These are phyloP conservation scores for Microstegium vimineum DNA, from an alignment of 176 grass and related monocot genomes.

Conservation along the genomic window DNA sequence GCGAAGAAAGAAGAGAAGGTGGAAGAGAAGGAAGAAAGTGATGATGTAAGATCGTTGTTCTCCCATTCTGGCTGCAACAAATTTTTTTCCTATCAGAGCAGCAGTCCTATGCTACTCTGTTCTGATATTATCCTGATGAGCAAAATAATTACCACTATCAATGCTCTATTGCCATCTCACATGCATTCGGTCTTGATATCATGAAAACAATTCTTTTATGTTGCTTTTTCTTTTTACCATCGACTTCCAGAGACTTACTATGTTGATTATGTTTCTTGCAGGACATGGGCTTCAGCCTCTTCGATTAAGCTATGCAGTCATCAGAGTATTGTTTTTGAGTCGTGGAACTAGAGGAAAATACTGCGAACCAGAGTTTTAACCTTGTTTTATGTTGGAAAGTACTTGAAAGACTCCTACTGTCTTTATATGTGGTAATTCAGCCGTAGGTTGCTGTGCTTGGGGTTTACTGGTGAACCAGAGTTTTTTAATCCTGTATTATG, in stretches of 20 bases:
- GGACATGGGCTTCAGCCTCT: constrained; percentile 19
- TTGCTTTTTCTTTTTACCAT: neutral
- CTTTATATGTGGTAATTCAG: constrained; percentile 27
- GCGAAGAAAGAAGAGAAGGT: constrained; percentile 61
- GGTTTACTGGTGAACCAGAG: constrained; percentile 26
- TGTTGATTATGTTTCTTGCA: neutral
- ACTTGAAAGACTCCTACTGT: constrained; percentile 5
- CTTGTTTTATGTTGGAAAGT: neutral
- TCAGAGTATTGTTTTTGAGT: neutral
- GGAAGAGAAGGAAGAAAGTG: constrained; percentile 64
- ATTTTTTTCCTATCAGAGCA: neutral
- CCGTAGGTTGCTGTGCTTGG: constrained; percentile 3
- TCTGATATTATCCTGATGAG: neutral
- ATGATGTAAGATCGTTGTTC: constrained; percentile 39
- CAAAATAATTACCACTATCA: neutral
- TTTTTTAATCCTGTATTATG: constrained; percentile 7
- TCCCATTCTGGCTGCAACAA: neutral
- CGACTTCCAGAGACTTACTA: neutral
- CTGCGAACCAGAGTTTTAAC: neutral
- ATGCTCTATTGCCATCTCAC: neutral
- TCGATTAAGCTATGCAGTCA: neutral
- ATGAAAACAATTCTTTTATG: too few species aligned
- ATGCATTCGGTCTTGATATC: neutral
- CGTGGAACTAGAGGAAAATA: neutral
- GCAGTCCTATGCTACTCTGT: neutral